Evolutionary conservation across 2,329 filamentous ascomycete genomes (phyloP).

Genomic region (Nemania bipapillata): DNA sequence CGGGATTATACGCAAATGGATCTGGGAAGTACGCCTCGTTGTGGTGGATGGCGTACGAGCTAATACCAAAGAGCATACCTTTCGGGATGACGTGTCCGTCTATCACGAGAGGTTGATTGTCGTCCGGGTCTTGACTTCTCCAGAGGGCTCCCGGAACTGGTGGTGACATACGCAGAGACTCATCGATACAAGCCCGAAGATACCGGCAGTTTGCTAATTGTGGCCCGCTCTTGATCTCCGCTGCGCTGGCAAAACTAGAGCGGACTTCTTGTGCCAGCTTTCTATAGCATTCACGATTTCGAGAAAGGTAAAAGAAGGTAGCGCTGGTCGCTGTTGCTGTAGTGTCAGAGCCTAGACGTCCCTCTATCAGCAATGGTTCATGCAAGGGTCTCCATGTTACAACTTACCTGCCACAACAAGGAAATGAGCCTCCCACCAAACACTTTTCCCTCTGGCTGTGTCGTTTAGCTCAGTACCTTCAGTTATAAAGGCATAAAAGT

Average conservation of each 20-base stretch:
- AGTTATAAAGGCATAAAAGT: conserved; percentile 35
- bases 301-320: neutral
- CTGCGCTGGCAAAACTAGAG: neutral
- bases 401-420: neutral
- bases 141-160: neutral
- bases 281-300: neutral
- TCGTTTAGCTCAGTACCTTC: conserved; percentile 1
- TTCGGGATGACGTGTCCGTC: neutral
- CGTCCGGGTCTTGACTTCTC: neutral
- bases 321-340: neutral
- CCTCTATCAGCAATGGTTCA: neutral
- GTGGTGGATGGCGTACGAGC: neutral
- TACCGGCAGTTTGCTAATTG: neutral
- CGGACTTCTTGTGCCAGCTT: neutral
- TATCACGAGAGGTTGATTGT: neutral
- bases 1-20: neutral
- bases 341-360: neutral
- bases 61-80: neutral
- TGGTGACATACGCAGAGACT: neutral
- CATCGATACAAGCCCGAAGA: neutral
- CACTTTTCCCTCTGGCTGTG: neutral
- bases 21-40: neutral
- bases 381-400: too few species aligned
- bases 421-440: neutral
- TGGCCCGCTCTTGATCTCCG: neutral